phyloP scores from a whole-genome alignment of 2,329 filamentous ascomycete genomes.

The Alternaria conjuncta region DNA sequence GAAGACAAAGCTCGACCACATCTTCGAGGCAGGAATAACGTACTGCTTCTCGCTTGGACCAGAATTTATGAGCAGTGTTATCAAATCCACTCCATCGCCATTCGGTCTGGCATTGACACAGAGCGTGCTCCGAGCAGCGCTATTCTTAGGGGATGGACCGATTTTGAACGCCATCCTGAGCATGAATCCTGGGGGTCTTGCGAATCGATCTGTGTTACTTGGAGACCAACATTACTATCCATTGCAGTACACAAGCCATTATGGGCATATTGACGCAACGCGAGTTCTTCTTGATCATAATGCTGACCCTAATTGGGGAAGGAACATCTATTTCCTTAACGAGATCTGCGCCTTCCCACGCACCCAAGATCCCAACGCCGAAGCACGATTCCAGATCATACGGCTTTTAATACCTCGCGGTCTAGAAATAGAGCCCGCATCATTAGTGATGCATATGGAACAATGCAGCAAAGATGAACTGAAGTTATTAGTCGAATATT shows the following conservation, averaged over 20 bases:
- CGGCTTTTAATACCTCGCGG: neutral
- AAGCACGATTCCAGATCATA: too few relatives aligned
- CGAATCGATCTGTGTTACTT: neutral
- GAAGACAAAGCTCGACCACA: neutral
- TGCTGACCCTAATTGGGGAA: neutral
- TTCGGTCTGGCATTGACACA: neutral
- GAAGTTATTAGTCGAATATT: too few relatives aligned
- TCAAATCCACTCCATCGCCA: neutral
- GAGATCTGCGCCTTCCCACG: too few relatives aligned
- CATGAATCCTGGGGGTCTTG: neutral
- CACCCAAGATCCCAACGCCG: too few relatives aligned
- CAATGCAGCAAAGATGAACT: neutral
- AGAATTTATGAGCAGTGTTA: neutral
- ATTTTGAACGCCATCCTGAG: neutral
- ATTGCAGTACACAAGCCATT: neutral
- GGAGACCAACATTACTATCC: neutral
- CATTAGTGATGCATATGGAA: too few relatives aligned
- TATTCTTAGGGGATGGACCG: neutral
- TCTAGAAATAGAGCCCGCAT: neutral
- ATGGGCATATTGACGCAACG: neutral
- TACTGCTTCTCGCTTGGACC: neutral
- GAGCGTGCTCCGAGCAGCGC: neutral
- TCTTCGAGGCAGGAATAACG: neutral
- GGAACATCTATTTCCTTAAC: too few relatives aligned
- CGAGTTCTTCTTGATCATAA: neutral